Conservation (phyloP, 805 yeast species). For the Saturnispora besseyi region DNA sequence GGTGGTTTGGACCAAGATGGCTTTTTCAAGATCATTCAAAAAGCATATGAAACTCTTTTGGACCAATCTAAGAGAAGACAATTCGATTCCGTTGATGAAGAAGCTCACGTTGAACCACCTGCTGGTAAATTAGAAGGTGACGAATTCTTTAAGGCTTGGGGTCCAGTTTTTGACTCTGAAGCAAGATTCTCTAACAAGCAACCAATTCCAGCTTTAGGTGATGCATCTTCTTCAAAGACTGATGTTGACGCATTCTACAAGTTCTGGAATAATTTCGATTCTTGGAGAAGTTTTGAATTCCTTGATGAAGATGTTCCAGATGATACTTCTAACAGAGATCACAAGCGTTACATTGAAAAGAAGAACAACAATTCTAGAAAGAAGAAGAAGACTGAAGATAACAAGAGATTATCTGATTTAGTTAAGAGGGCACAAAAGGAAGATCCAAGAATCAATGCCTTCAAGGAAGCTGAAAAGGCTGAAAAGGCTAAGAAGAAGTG, state of each 20-base stretch:
- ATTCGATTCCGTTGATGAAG: slow-evolving; percentile 89
- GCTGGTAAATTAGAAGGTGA: slow-evolving; percentile 31
- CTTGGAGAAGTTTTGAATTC: slow-evolving; percentile 98
- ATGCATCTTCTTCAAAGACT: slow-evolving; percentile 53
- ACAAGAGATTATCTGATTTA: slow-evolving; percentile 73
- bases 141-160: slow-evolving; percentile 89
- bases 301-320: slow-evolving; percentile 99
- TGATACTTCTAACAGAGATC: slow-evolving; percentile 98
- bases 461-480: slow-evolving; percentile 90
- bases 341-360: slow-evolving; percentile 96
- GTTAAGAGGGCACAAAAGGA: slow-evolving; percentile 82
- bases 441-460: slow-evolving; percentile 90
- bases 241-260: slow-evolving; percentile 84
- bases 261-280: slow-evolving; percentile 90
- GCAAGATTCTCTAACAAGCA: slow-evolving; percentile 85
- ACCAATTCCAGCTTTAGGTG: slow-evolving; percentile 83
- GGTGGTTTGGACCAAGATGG: slow-evolving; percentile 91
- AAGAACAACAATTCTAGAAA: slow-evolving; percentile 94
- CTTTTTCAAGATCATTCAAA: slow-evolving; percentile 95
- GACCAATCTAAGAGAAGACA: slow-evolving; percentile 85
- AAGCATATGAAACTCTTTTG: slow-evolving; percentile 83
- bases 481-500: slow-evolving; percentile 93
- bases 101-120: slow-evolving; percentile 81
- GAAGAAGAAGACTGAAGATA: slow-evolving; percentile 97
- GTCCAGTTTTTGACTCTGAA: slow-evolving; percentile 83